phyloP scores from a whole-genome alignment of 148 eudicot species.

The Dianthus caryophyllus region DNA sequence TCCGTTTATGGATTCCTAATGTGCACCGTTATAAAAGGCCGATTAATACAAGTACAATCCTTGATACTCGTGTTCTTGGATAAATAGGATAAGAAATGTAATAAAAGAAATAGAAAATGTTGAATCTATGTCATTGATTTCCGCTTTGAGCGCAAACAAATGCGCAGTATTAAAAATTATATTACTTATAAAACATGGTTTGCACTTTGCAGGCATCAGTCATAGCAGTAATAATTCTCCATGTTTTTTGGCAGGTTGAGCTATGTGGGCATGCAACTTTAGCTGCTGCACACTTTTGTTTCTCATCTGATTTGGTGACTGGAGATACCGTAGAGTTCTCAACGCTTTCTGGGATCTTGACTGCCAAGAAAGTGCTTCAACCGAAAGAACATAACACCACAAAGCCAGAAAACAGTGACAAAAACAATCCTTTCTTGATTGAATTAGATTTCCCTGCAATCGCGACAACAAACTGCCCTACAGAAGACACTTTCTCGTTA shows the following conservation, averaged over 20 bases:
- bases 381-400: slow-evolving; percentile 17
- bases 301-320: slow-evolving; percentile 49
- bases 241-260: slow-evolving; percentile 42
- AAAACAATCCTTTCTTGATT: slow-evolving; percentile 29
- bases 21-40: neutral
- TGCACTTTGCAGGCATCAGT: too few species aligned
- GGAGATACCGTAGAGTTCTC: slow-evolving; percentile 49
- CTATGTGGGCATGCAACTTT: slow-evolving; percentile 92
- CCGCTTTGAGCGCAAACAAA: too few species aligned
- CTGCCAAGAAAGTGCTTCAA: slow-evolving; percentile 51
- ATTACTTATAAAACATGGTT: too few species aligned
- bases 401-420: slow-evolving; percentile 27
- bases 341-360: slow-evolving; percentile 70
- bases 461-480: slow-evolving; percentile 30
- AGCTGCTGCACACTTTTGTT: slow-evolving; percentile 81
- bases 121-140: too few species aligned
- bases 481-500: slow-evolving; percentile 31
- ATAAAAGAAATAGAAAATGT: too few species aligned
- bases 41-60: too few species aligned
- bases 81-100: too few species aligned
- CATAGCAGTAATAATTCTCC: neutral
- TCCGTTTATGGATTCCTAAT: too few species aligned
- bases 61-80: too few species aligned
- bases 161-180: too few species aligned
- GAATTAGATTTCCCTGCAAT: slow-evolving; percentile 70